Percentiles rank a stretch among this genome's conserved stretches.
Conservation (phyloP, 116 monocot species). For the Zostera marina region DNA sequence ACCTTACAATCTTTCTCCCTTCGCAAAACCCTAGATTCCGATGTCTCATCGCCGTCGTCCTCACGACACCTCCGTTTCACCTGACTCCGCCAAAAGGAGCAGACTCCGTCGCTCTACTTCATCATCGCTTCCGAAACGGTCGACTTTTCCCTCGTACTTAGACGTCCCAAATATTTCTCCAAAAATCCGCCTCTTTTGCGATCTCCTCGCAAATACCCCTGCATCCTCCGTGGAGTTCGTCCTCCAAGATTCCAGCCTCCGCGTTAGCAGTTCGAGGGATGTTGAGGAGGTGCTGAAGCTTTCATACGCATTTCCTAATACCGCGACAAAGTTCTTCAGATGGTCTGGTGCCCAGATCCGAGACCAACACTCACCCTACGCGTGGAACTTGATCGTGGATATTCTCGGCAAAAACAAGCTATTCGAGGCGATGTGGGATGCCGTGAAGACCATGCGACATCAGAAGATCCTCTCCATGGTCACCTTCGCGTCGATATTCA, state of each 20-base stretch:
- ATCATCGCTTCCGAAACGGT: background rate
- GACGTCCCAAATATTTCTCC: constrained; percentile 25
- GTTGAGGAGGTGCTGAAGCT: constrained; percentile 53
- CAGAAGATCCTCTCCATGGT: constrained; percentile 38
- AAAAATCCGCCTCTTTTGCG: constrained; percentile 32
- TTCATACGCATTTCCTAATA: constrained; percentile 42
- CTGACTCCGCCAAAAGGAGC: background rate
- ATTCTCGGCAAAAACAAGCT: constrained; percentile 55
- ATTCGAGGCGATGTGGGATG: constrained; percentile 61
- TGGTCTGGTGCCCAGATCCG: constrained; percentile 23
- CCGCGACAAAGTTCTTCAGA: constrained; percentile 47
- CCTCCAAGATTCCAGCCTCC: constrained; percentile 19
- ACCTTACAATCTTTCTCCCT: no score
- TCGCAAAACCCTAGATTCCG: no score
- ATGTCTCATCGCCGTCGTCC: constrained; percentile 5
- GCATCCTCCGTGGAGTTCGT: constrained; percentile 10
- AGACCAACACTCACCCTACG: constrained; percentile 33
- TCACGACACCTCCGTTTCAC: background rate
- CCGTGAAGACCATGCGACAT: constrained; percentile 27
- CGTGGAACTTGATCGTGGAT: constrained; percentile 69
- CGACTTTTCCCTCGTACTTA: constrained; percentile 28
- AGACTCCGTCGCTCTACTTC: background rate
- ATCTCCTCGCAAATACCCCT: constrained; percentile 28
- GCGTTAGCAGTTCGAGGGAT: constrained; percentile 17
- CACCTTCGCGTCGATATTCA: constrained; percentile 58